Evolutionary conservation across 352 stramenopile species (phyloP).

Genomic region (Pythium rhizo-oryzae): DNA sequence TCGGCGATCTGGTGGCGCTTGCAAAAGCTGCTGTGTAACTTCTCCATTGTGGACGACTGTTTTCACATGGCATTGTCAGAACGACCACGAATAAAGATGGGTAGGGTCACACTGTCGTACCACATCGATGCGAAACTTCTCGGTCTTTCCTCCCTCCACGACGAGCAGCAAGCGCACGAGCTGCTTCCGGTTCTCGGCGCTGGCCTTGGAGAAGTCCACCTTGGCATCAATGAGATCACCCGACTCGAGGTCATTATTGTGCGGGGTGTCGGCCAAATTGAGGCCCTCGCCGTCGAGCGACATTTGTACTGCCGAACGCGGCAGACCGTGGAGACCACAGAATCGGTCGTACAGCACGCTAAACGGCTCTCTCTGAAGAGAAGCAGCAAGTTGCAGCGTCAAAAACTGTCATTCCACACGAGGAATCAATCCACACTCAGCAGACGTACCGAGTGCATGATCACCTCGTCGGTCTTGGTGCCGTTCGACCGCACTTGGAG

Average conservation of each 20-base stretch:
- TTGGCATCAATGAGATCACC: conserved; percentile 75
- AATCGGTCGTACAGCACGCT: conserved; percentile 64
- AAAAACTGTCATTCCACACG: not conserved
- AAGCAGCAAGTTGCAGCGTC: no score
- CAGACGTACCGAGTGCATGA: conserved; percentile 51
- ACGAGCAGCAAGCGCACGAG: conserved; percentile 61
- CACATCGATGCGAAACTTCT: conserved; percentile 72
- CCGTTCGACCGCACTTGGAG: conserved; percentile 69
- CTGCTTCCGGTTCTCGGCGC: conserved; percentile 46
- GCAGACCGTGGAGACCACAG: conserved; percentile 66
- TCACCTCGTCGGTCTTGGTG: conserved; percentile 49
- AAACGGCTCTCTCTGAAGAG: conserved; percentile 59
- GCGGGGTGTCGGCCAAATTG: conserved; percentile 32
- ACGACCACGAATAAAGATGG: not conserved
- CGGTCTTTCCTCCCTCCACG: conserved; percentile 51
- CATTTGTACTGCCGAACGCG: conserved; percentile 61
- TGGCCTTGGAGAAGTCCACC: conserved; percentile 66
- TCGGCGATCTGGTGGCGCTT: conserved; percentile 55
- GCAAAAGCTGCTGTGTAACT: conserved; percentile 68
- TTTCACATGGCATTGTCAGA: not conserved
- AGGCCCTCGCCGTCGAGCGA: conserved; percentile 57
- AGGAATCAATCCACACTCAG: no score
- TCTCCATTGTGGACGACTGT: conserved; percentile 55
- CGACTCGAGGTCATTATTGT: conserved; percentile 46
- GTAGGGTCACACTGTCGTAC: conserved; percentile 30